phyloP scores from a whole-genome alignment of 345 rosid species.

The Viola odorata region DNA sequence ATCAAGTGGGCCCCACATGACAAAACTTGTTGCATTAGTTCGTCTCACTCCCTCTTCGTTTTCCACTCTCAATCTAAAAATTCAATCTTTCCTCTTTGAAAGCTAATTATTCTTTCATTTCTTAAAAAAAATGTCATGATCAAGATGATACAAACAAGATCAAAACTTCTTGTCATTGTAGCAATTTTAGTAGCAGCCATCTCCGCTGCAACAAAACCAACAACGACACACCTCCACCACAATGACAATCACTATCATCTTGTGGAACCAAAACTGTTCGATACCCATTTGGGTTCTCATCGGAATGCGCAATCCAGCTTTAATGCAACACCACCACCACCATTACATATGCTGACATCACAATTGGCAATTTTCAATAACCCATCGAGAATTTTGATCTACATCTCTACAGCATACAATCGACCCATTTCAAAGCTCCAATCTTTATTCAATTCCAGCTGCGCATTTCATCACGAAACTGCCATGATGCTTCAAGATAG shows the following conservation, averaged over 20 bases:
- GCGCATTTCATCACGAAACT: too few species aligned
- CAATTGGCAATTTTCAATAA: conserved; percentile 46
- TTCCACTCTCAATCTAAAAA: too few species aligned
- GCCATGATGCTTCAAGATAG: too few species aligned
- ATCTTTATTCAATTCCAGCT: conserved; percentile 32
- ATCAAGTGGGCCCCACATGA: too few species aligned
- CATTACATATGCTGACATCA: not conserved
- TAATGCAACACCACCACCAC: conserved; percentile 22
- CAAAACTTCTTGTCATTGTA: too few species aligned
- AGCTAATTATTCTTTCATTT: not conserved
- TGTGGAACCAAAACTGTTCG: conserved; percentile 36
- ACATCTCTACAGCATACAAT: conserved; percentile 37
- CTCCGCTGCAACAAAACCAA: not conserved
- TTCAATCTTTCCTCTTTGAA: conserved; percentile 19
- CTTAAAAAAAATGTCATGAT: too few species aligned
- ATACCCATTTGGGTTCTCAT: conserved; percentile 75
- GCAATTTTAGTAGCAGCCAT: conserved; percentile 7
- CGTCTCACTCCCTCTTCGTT: too few species aligned
- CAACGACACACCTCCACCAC: conserved; percentile 17
- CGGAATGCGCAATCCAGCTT: conserved; percentile 40
- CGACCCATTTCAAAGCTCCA: conserved; percentile 24
- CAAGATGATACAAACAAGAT: too few species aligned
- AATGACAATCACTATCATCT: not conserved
- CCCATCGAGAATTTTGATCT: conserved; percentile 32
- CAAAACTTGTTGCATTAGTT: too few species aligned